A percentile compares a stretch with the other conserved stretches of the same genome.
Conservation (phyloP, 805 yeast genomes). For the Blastobotrys terrestris region DNA sequence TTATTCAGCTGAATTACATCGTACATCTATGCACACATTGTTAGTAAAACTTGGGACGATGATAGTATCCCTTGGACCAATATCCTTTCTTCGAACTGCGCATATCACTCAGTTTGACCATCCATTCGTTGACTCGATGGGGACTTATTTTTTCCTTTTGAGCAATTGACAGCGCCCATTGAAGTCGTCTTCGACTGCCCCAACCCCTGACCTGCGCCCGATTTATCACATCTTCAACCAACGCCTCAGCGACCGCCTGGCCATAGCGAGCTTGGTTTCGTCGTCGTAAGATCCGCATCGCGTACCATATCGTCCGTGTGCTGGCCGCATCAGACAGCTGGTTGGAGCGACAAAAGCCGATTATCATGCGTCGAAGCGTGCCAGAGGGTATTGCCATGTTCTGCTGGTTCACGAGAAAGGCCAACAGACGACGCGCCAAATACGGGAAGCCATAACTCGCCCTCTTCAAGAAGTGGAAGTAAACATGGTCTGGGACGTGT, state of each 20-base stretch:
- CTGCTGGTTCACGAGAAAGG: slow-evolving; percentile 20
- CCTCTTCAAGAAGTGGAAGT: slow-evolving; percentile 14
- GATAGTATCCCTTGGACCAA: slow-evolving; percentile 16
- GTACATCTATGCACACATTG: neutral
- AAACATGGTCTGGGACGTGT: slow-evolving; percentile 9
- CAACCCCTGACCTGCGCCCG: slow-evolving; percentile 18
- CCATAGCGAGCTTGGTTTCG: slow-evolving; percentile 7
- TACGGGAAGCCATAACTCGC: slow-evolving; percentile 22
- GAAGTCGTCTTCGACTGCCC: slow-evolving; percentile 25
- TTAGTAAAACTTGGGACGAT: neutral
- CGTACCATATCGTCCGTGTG: slow-evolving; percentile 17
- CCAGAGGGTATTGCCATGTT: slow-evolving; percentile 14
- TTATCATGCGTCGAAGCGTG: slow-evolving; percentile 20
- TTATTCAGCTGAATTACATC: neutral
- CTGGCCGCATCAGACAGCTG: slow-evolving; percentile 22
- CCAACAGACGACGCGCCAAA: slow-evolving; percentile 15
- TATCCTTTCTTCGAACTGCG: slow-evolving; percentile 17
- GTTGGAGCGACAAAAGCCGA: slow-evolving; percentile 17
- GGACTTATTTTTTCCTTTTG: slow-evolving; percentile 19
- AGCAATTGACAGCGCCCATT: slow-evolving; percentile 28
- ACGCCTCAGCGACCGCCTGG: slow-evolving; percentile 7
- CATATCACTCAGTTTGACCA: slow-evolving; percentile 18
- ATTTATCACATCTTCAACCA: slow-evolving; percentile 24
- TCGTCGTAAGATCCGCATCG: slow-evolving; percentile 17
- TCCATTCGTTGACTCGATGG: slow-evolving; percentile 20